Evolutionary conservation across 2,329 filamentous ascomycete species (phyloP), one percentile per base, ranked within the genome.

Genomic region (Triangularia setosa): DNA sequence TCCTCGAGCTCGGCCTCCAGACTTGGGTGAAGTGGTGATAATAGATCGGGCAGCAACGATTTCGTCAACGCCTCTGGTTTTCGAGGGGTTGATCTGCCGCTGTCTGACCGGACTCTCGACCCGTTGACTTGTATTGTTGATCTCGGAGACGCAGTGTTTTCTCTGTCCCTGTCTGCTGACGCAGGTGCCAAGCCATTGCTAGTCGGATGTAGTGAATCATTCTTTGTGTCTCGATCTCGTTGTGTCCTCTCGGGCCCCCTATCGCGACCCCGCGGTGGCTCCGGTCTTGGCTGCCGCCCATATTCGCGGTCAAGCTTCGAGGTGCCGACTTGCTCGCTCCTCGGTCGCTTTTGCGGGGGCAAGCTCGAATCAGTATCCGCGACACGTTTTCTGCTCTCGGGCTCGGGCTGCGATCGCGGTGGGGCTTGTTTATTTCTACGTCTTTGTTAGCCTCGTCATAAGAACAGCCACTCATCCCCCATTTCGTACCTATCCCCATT

Each of bases 21-120:
- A 76, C 5, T 67, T 21, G 84, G 75, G 35, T 79, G 79, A 0
- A 84, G 74, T 1, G 84, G 84, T 0, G 84, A 87, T 14, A 87
- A 71, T 28, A 87, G 69, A 2, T 80, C 81, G 8, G 84, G 84
- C 6, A 87, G 76, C 24, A 75, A 73, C 25, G 78, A 67, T 67
- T 79, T 81, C 1, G 75, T 70, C 11, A 56, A 18, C 2, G 25
- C n/a, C n/a, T 48, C 40, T 48, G n/a, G 16, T 55, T 69, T 73
- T 18, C 70, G 69, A 4, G 70, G 70, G 30, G 71, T 70, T 28
- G 67, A 68, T 2, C 66, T 68, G 14, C 59, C 67, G 25, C 70
- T 72, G 53, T 68, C 65, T 11, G 69, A 67, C 18, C 65, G 66
- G 27, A 69, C 60, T 24, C 65, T 65, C n/a, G 68, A 69, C 27